Evolutionary conservation across 768 basidiomycete genomes (phyloP).

Genomic region (Pleurotus tuber-regium): DNA sequence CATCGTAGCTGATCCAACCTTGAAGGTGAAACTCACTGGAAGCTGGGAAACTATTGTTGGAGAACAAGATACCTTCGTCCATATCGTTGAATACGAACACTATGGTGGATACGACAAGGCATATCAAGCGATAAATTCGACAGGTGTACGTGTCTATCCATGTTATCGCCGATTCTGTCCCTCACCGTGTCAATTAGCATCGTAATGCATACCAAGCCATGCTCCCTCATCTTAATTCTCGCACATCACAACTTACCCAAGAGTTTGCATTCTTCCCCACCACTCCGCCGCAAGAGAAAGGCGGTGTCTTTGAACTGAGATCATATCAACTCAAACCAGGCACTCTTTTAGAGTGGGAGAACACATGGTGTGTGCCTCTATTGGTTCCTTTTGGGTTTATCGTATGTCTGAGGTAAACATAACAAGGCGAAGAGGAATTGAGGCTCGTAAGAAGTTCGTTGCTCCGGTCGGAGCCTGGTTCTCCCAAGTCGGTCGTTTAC

Average conservation of each 20-base stretch:
- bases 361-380: constrained; percentile 63
- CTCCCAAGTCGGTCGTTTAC: constrained; percentile 79
- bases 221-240: constrained; percentile 71
- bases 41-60: constrained; percentile 93
- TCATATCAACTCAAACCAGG: constrained; percentile 88
- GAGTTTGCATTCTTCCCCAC: constrained; percentile 97
- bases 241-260: constrained; percentile 78
- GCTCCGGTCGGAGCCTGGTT: constrained; percentile 92
- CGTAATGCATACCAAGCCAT: constrained; percentile 65
- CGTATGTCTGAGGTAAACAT: neutral
- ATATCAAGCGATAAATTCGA: constrained; percentile 2
- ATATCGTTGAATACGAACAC: constrained; percentile 92
- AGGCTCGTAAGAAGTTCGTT: constrained; percentile 81
- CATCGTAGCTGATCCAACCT: constrained; percentile 65
- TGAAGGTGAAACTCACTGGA: constrained; percentile 87
- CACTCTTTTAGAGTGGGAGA: constrained; percentile 92
- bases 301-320: constrained; percentile 93
- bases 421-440: constrained; percentile 85
- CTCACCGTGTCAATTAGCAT: constrained; percentile 43
- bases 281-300: constrained; percentile 79
- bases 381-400: neutral
- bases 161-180: neutral
- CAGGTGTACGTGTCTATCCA: constrained; percentile 3
- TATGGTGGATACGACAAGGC: constrained; percentile 87
- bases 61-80: constrained; percentile 78